phyloP scores from a whole-genome alignment of 2,329 filamentous ascomycete species.

The Epichloe coenophiala region DNA sequence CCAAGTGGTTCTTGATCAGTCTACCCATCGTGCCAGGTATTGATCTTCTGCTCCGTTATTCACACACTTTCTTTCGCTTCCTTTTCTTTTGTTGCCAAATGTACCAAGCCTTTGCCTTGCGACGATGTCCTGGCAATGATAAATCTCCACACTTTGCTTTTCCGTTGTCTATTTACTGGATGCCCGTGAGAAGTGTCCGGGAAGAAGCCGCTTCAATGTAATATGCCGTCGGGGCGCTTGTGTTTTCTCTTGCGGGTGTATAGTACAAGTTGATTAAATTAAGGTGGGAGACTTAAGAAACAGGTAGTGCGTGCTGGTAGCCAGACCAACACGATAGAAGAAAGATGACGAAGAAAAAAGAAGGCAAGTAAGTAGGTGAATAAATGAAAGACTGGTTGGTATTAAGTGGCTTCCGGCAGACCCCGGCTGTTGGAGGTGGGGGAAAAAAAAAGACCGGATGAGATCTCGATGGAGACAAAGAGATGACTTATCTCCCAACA shows the following conservation, averaged over 20 bases:
- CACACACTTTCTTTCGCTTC: slow-evolving; percentile 4
- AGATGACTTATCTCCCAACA: slow-evolving; percentile 6
- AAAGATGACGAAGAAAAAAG: slow-evolving; percentile 13
- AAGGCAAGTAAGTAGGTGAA: slow-evolving; percentile 19
- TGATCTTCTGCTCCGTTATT: neutral
- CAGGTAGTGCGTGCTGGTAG: slow-evolving; percentile 27
- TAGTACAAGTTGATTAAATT: neutral
- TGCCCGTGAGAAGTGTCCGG: neutral
- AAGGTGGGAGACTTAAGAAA: neutral
- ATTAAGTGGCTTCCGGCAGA: slow-evolving; percentile 7
- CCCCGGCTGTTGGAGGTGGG: slow-evolving; percentile 2
- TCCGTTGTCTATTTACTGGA: neutral
- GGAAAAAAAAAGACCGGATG: slow-evolving; percentile 3
- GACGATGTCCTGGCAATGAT: neutral
- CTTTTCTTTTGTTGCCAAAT: neutral
- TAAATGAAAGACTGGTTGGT: slow-evolving; percentile 30
- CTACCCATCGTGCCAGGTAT: slow-evolving; percentile 59
- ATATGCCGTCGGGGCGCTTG: neutral
- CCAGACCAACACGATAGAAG: slow-evolving; percentile 34
- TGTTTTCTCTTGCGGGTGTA: neutral
- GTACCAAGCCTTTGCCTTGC: neutral
- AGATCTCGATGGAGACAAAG: slow-evolving; percentile 6
- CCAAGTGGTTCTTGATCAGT: slow-evolving; percentile 99
- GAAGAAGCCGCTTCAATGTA: neutral
- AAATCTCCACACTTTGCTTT: neutral